Conservation (phyloP, 768 basidiomycete species). For the Suillus placidus region DNA sequence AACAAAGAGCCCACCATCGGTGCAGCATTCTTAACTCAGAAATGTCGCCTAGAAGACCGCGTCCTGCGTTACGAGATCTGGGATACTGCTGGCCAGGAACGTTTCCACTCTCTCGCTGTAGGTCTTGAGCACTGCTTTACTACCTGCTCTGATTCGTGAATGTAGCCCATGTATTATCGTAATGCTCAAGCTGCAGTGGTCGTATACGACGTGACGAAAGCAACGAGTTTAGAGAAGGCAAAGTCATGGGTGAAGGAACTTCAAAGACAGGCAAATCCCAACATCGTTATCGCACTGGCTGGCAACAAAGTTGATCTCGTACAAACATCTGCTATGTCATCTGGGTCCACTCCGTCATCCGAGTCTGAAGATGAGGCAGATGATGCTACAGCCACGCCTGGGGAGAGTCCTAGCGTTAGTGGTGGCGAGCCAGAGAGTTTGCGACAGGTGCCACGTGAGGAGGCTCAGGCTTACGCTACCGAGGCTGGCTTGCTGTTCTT, state of each 20-base stretch:
- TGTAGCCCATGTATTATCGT: constrained; percentile 96
- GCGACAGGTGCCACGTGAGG: constrained; percentile 90
- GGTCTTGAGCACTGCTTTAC: constrained; percentile 35
- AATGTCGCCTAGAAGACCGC: constrained; percentile 93
- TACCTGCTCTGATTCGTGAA: constrained; percentile 8
- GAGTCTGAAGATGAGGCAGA: constrained; percentile 90
- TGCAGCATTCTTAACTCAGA: constrained; percentile 94
- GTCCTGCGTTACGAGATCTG: constrained; percentile 95
- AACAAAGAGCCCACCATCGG: constrained; percentile 99
- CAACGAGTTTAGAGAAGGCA: constrained; percentile 94
- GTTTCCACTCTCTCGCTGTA: constrained; percentile 96
- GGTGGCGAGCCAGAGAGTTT: constrained; percentile 67
- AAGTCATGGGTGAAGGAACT: constrained; percentile 99
- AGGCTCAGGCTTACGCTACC: constrained; percentile 94
- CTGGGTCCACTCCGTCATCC: constrained; percentile 50
- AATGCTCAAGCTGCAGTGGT: constrained; percentile 98
- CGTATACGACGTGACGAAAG: constrained; percentile 97
- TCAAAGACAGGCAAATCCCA: constrained; percentile 97
- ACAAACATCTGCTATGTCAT: constrained; percentile 58
- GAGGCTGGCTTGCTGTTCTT: constrained; percentile 96
- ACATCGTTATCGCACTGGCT: constrained; percentile 97
- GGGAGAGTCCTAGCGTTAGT: constrained; percentile 57
- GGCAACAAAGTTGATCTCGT: constrained; percentile 98
- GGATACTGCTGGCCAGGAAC: constrained; percentile 95
- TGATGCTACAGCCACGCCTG: constrained; percentile 88